phyloP scores from a whole-genome alignment of 2,329 filamentous ascomycete genomes.

The Drechslerella stenobrocha region DNA sequence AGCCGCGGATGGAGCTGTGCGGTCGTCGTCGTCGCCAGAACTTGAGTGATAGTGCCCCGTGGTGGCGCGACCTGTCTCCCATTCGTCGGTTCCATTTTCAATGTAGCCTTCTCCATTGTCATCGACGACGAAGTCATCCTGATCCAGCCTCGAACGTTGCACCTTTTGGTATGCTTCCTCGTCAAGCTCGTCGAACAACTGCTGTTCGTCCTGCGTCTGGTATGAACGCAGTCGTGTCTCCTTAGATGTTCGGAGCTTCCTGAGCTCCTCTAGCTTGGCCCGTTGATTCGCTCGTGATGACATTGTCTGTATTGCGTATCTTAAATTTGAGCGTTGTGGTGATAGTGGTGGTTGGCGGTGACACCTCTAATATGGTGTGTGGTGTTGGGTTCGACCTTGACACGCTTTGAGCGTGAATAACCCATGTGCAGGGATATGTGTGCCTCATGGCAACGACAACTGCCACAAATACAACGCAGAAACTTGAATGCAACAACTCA shows the following conservation, averaged over 20 bases:
- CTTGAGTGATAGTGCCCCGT: slow-evolving; percentile 71
- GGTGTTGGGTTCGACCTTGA: no score
- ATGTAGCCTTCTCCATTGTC: slow-evolving; percentile 97
- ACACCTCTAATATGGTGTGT: no score
- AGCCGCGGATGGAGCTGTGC: slow-evolving; percentile 22
- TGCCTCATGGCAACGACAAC: no score
- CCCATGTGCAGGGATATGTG: no score
- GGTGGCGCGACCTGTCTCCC: slow-evolving; percentile 66
- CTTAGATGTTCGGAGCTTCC: slow-evolving; percentile 79
- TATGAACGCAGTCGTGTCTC: slow-evolving; percentile 90
- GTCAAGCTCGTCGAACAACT: slow-evolving; percentile 93
- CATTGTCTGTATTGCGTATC: slow-evolving; percentile 8
- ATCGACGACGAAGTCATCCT: slow-evolving; percentile 98
- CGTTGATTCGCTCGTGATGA: slow-evolving; percentile 27
- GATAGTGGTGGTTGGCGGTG: no score
- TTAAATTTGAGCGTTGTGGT: background rate
- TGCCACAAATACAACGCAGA: no score
- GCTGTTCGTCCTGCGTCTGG: slow-evolving; percentile 78
- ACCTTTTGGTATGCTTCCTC: slow-evolving; percentile 97
- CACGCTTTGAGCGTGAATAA: no score
- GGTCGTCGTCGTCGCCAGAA: slow-evolving; percentile 64
- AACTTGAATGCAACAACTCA: slow-evolving; percentile 33
- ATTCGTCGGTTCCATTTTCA: slow-evolving; percentile 93
- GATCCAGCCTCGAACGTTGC: slow-evolving; percentile 80
- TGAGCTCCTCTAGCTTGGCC: slow-evolving; percentile 73